Evolutionary conservation across 176 grass and related monocot genomes (phyloP).

Genomic region (Aegilops longissima): DNA sequence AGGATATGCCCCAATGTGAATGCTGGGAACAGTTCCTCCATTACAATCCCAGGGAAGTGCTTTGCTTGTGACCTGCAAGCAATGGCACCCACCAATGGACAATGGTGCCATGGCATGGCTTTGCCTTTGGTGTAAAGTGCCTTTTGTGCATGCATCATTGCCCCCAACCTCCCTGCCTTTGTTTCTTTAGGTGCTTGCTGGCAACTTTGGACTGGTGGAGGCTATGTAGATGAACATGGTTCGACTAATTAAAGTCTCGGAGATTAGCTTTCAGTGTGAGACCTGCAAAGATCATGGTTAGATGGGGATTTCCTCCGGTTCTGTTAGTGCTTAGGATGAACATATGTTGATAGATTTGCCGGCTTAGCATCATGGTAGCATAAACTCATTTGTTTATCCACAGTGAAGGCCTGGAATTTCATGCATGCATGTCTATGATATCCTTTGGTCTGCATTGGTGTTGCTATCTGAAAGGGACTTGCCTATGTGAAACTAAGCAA

Average conservation of each 20-base stretch:
- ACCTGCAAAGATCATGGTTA: slow-evolving; percentile 14
- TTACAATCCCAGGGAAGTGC: slow-evolving; percentile 24
- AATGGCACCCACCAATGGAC: slow-evolving; percentile 46
- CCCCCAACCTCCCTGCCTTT: neutral
- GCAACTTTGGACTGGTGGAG: slow-evolving; percentile 45
- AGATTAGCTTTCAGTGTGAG: neutral
- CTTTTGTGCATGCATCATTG: slow-evolving; percentile 40
- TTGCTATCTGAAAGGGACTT: slow-evolving; percentile 15
- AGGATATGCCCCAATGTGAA: slow-evolving; percentile 45
- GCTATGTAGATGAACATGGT: slow-evolving; percentile 36
- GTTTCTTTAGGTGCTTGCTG: slow-evolving; percentile 25
- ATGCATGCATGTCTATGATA: neutral
- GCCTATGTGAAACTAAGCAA: neutral
- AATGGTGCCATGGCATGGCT: slow-evolving; percentile 33
- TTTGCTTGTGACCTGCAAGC: slow-evolving; percentile 18
- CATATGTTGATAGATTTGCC: neutral
- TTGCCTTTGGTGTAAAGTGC: slow-evolving; percentile 39
- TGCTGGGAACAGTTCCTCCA: slow-evolving; percentile 43
- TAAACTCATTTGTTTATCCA: slow-evolving; percentile 17
- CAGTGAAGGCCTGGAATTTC: neutral
- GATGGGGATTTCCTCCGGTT: neutral
- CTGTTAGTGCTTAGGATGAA: neutral
- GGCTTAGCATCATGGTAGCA: neutral
- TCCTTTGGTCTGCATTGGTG: neutral
- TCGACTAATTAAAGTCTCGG: neutral